A percentile compares a stretch with the other conserved stretches of the same genome.
phyloP scores from a whole-genome alignment of 371 early-diverging fungal species.

The Lichtheimia hyalospora region DNA sequence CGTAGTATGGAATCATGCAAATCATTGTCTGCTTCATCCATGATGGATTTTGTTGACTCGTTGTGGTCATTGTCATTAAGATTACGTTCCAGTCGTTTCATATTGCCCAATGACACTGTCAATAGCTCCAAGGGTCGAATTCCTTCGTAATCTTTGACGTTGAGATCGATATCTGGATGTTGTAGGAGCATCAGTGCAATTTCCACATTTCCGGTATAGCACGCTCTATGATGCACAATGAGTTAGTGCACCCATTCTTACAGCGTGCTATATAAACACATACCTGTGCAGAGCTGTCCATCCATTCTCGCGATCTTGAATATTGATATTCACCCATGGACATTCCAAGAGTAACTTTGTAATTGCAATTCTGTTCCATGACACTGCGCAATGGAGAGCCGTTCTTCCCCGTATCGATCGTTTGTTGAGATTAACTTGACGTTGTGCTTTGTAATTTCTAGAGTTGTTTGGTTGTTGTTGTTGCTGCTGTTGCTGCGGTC shows the following conservation, averaged over 20 bases:
- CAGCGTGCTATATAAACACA: neutral
- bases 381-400: conserved; percentile 47
- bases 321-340: conserved; percentile 59
- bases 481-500: conserved; percentile 7
- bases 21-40: conserved; percentile 4
- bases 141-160: conserved; percentile 47
- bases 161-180: conserved; percentile 56
- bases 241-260: neutral
- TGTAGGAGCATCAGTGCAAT: conserved; percentile 56
- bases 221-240: conserved; percentile 30
- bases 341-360: conserved; percentile 45
- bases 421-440: conserved; percentile 43
- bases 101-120: conserved; percentile 13
- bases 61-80: neutral
- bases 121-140: conserved; percentile 29
- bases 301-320: conserved; percentile 67
- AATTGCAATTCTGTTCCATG: conserved; percentile 43
- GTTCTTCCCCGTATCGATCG: conserved; percentile 47
- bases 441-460: conserved; percentile 15
- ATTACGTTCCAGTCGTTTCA: neutral
- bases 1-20: neutral
- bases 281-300: conserved; percentile 75
- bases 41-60: neutral
- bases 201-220: conserved; percentile 65
- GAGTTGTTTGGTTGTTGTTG: conserved; percentile 21